Evolutionary conservation across 306 rosid genomes (phyloP), one percentile per base, ranked within the genome.

Genomic region (Lagenaria siceraria): DNA sequence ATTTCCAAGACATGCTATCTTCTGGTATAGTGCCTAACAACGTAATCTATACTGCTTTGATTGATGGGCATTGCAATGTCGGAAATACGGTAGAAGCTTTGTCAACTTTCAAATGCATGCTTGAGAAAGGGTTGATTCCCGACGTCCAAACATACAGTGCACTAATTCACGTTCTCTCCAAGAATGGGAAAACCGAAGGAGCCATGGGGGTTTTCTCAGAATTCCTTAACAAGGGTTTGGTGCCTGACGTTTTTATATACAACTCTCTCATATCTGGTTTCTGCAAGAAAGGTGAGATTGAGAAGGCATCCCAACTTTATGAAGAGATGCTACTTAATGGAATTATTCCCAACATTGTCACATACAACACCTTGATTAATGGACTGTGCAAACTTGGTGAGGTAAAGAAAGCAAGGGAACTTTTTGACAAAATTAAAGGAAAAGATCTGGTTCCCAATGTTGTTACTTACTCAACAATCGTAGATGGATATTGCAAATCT

Each of bases 381-480:
- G 90, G 88, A 53, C 56, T 84, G 59, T 84, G 88, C 81, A 87
- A 85, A 80, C 68, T 74, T 25, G 90, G 88, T 49, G 84, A 83
- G 58, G 58, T 83, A 52, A 83, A 66, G 69, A 83, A 74, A 62
- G 88, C 88, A 35, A 80, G 72, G 69, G 81, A 79, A 63, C 21
- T 80, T 22, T 82, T 84, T 77, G 71, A 82, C 62, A 83, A 78
- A 60, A 82, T 87, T 72, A n/a, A 66, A 27, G 78, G 52, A 74
- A 87, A 82, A 60, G 85, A 81, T 77, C 82, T 83, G 79, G 61
- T 72, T 43, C 88, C 81, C 19, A 80, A 76, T 53, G 74, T 55
- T 35, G 86, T 80, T 80, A 83, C 90, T 55, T 87, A 76, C 74
- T 79, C 85, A 59, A 80, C 82, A 54, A 85, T 87, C 64, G 68